Conservation (phyloP, 192 early-diverging fungal genomes). For the Coemansia sp. region DNA sequence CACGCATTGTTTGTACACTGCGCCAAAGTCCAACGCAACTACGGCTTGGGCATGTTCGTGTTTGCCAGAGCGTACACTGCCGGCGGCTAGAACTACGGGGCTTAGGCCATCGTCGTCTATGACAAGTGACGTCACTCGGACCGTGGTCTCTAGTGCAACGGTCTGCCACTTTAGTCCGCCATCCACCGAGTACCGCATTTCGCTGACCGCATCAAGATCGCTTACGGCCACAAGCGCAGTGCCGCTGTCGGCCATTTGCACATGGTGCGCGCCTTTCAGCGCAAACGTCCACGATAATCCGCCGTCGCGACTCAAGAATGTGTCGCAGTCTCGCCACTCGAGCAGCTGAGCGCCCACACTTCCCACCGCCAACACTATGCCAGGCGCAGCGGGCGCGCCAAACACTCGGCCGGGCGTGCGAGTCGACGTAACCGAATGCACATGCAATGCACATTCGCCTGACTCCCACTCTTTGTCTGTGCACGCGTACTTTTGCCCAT, state of each 20-base stretch:
- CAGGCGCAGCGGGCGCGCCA: conserved; percentile 70
- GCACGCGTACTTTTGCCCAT: conserved; percentile 63
- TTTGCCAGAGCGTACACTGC: conserved; percentile 25
- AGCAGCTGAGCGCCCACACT: conserved; percentile 72
- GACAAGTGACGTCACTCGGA: conserved; percentile 68
- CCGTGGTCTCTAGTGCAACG: conserved; percentile 42
- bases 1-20: conserved; percentile 62
- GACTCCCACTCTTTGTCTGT: conserved; percentile 35
- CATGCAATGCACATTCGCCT: conserved; percentile 75
- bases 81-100: conserved; percentile 66
- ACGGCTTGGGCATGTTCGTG: conserved; percentile 41
- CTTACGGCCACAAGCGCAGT: conserved; percentile 72
- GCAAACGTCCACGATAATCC: conserved; percentile 74
- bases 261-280: conserved; percentile 72
- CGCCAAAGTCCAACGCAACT: conserved; percentile 72
- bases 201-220: conserved; percentile 54
- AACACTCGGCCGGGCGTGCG: conserved; percentile 72
- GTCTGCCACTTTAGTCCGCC: conserved; percentile 73
- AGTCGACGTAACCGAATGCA: conserved; percentile 78
- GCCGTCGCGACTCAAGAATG: conserved; percentile 82
- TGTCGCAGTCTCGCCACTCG: conserved; percentile 75
- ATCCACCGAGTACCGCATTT: conserved; percentile 74
- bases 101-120: conserved; percentile 81
- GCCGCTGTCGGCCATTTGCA: conserved; percentile 84
- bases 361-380: conserved; percentile 89